Evolutionary conservation across 2,329 filamentous ascomycete genomes (phyloP).

Genomic region (Madurella mycetomatis): DNA sequence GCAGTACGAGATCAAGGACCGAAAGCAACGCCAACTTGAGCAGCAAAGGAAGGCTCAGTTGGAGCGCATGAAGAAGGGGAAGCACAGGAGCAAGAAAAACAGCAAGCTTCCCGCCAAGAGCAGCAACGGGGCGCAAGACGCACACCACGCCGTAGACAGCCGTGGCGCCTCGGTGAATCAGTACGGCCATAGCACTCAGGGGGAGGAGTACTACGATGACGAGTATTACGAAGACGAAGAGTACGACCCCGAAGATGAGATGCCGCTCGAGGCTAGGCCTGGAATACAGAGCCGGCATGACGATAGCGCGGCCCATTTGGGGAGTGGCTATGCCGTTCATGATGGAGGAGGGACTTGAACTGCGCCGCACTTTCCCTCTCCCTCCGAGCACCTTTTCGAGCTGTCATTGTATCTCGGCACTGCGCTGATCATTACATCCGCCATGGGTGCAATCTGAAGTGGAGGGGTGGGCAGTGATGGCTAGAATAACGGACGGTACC

Average conservation of each 20-base stretch:
- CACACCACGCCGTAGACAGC: slow-evolving; percentile 16
- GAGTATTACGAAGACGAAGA: slow-evolving; percentile 27
- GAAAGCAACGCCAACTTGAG: slow-evolving; percentile 74
- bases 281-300: slow-evolving; percentile 6
- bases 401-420: background rate
- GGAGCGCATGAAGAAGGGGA: slow-evolving; percentile 51
- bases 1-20: slow-evolving; percentile 91
- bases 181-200: slow-evolving; percentile 22
- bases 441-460: background rate
- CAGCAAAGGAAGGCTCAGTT: slow-evolving; percentile 95
- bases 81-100: slow-evolving; percentile 80
- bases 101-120: slow-evolving; percentile 60
- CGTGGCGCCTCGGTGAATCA: slow-evolving; percentile 24
- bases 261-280: background rate
- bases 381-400: background rate
- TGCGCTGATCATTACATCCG: slow-evolving; percentile 1
- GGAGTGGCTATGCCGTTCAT: slow-evolving; percentile 8
- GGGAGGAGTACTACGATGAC: slow-evolving; percentile 24
- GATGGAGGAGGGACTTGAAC: slow-evolving; percentile 20
- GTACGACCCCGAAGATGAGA: slow-evolving; percentile 22
- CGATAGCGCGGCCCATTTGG: background rate
- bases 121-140: slow-evolving; percentile 28
- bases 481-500: no score
- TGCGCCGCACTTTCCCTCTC: background rate
- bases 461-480: background rate